A percentile compares a stretch with the other conserved stretches of the same genome.
Evolutionary conservation across 345 rosid species (phyloP).

Genomic region (rapeseed (Brassica napus)): Da-Ae NC_063436.1:23515001-23515500

Average conservation of each 20-base stretch:
- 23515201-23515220: not conserved
- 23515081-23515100: conserved; percentile 14
- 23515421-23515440: conserved; percentile 33
- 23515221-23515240: not conserved
- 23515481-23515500: not conserved
- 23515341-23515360: conserved; percentile 17
- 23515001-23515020: not conserved
- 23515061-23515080: not conserved
- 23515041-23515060: conserved; percentile 6
- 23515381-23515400: conserved; percentile 19
- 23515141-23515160: conserved; percentile 15
- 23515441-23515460: not conserved
- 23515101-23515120: conserved; percentile 20
- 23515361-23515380: conserved; percentile 27
- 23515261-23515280: not conserved
- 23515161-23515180: not conserved
- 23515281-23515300: not conserved
- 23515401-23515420: conserved; percentile 25
- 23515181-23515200: not conserved
- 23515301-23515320: not conserved
- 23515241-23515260: not conserved
- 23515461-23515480: not conserved
- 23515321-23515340: not conserved
- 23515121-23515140: conserved; percentile 12
- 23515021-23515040: not conserved